Conservation (phyloP, 768 basidiomycete genomes). For the Lactarius hatsudake region DNA sequence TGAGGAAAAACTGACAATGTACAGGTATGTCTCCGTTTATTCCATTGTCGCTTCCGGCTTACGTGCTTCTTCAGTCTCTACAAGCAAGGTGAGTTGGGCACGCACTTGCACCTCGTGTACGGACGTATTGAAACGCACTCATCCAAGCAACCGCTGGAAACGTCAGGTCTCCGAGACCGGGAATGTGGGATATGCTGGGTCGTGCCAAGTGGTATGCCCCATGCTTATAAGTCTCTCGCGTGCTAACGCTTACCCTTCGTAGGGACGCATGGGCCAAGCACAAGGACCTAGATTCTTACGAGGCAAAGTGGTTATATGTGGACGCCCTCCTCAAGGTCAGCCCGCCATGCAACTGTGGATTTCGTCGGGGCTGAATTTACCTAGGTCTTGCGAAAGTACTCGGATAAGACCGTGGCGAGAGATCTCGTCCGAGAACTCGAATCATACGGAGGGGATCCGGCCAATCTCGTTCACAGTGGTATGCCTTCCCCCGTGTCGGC, state of each 20-base stretch:
- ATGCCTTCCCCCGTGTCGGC: slow-evolving; percentile 25
- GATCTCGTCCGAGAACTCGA: slow-evolving; percentile 76
- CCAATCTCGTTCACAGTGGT: slow-evolving; percentile 68
- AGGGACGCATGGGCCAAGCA: slow-evolving; percentile 98
- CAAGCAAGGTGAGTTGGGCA: slow-evolving; percentile 71
- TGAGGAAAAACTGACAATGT: slow-evolving; percentile 92
- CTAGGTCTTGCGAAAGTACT: slow-evolving; percentile 77
- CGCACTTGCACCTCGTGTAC: not conserved
- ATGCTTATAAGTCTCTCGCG: slow-evolving; percentile 6
- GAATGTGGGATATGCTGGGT: slow-evolving; percentile 87
- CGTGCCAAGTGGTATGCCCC: slow-evolving; percentile 84
- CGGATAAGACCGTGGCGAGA: slow-evolving; percentile 75
- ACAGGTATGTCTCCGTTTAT: slow-evolving; percentile 53
- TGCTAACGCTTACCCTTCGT: slow-evolving; percentile 23
- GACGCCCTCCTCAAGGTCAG: slow-evolving; percentile 79
- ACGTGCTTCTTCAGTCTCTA: slow-evolving; percentile 56
- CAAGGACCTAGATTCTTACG: slow-evolving; percentile 69
- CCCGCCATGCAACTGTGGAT: not conserved
- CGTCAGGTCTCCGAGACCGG: slow-evolving; percentile 73
- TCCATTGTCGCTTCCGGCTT: not conserved
- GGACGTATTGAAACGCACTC: not conserved
- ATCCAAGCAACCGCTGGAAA: slow-evolving; percentile 83
- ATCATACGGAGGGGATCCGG: slow-evolving; percentile 67
- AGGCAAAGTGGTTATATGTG: slow-evolving; percentile 89
- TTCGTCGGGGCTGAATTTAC: not conserved